phyloP scores from a whole-genome alignment of 495 filamentous ascomycete genomes.

The Lasiosphaeria ovina region DNA sequence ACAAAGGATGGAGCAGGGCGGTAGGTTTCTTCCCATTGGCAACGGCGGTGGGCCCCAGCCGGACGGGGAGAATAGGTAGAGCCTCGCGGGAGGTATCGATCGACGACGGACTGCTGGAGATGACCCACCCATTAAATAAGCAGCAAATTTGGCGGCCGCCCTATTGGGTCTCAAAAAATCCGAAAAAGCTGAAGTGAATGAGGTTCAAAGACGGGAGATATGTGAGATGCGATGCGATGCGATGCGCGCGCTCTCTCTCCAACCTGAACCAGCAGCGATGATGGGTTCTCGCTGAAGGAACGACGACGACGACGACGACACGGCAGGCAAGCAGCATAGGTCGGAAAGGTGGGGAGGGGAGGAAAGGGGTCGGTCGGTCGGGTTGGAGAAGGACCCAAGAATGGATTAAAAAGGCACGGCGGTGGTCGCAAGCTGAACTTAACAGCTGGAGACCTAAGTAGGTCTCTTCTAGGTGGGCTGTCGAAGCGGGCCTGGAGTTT shows the following conservation, averaged over 20 bases:
- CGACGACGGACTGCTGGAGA: background rate
- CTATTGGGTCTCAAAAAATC: no score
- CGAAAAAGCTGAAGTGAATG: conserved; percentile 9
- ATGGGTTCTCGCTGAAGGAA: conserved; percentile 11
- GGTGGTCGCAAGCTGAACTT: no score
- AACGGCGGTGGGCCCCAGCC: no score
- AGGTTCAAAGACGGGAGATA: conserved; percentile 17
- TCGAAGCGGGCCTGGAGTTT: no score
- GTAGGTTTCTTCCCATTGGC: no score
- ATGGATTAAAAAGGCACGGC: no score
- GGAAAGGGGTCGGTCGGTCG: background rate
- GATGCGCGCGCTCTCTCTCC: conserved; percentile 7
- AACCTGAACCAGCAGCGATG: conserved; percentile 25
- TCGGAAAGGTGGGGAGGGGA: conserved; percentile 1
- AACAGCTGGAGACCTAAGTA: no score
- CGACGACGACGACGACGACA: background rate
- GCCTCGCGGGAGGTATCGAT: background rate
- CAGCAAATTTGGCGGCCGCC: no score
- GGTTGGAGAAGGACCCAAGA: no score
- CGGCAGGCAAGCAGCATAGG: background rate
- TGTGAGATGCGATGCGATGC: background rate
- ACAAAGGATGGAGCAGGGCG: no score
- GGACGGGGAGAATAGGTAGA: background rate
- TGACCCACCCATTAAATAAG: no score
- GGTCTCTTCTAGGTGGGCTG: no score